phyloP scores from a whole-genome alignment of 2,329 filamentous ascomycete species.

The Dactylonectria macrodidyma region DNA sequence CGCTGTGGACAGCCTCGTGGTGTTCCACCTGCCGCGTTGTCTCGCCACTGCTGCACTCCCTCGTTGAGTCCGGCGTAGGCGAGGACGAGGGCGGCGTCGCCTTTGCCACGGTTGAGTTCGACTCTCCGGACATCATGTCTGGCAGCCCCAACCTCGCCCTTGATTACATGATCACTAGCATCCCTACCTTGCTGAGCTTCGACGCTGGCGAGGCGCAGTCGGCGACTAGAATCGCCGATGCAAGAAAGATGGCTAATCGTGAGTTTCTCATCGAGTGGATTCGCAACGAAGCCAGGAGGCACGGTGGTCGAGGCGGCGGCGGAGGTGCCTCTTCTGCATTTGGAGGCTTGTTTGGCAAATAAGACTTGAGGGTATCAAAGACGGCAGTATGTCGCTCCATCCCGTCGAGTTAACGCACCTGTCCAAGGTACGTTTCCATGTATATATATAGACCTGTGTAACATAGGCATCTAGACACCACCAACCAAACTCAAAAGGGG shows the following conservation, averaged over 20 bases:
- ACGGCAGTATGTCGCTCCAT: neutral
- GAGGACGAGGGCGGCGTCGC: constrained; percentile 70
- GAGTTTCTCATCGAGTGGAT: constrained; percentile 70
- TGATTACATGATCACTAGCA: constrained; percentile 70
- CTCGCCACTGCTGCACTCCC: constrained; percentile 62
- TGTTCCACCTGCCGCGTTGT: constrained; percentile 69
- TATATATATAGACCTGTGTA: neutral
- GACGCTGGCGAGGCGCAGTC: constrained; percentile 68
- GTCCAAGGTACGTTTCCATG: neutral
- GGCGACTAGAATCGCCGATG: constrained; percentile 65
- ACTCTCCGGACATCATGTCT: constrained; percentile 70
- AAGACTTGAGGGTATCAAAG: constrained; percentile 1
- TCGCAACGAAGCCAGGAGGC: constrained; percentile 63
- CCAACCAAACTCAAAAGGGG: neutral
- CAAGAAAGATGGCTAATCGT: constrained; percentile 62
- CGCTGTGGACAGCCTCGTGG: constrained; percentile 73
- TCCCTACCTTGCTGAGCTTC: constrained; percentile 72
- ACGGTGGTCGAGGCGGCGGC: constrained; percentile 61
- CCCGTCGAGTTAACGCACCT: neutral
- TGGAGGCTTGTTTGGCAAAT: constrained; percentile 60
- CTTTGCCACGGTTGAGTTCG: constrained; percentile 69
- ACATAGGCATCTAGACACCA: neutral
- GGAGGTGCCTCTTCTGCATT: constrained; percentile 52
- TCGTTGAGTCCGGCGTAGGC: constrained; percentile 67
- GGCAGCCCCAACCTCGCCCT: constrained; percentile 59